Conservation (phyloP, 2,329 filamentous ascomycete species). For the Trichoderma citrinoviride region DNA sequence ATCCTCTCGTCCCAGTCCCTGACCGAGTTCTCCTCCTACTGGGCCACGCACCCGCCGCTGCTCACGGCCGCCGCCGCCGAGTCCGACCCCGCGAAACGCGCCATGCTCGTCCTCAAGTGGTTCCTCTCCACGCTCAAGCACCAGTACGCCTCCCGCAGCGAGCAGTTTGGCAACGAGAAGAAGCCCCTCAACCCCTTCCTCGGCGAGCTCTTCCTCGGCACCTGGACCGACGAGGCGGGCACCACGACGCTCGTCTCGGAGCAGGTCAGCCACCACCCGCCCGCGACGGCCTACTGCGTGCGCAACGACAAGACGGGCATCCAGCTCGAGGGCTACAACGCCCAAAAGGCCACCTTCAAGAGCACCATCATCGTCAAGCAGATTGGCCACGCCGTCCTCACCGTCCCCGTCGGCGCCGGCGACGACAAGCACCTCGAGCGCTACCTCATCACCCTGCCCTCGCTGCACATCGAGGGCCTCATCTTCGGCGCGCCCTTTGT, state of each 20-base stretch:
- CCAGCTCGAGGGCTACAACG: slow-evolving; percentile 82
- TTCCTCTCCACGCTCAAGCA: slow-evolving; percentile 91
- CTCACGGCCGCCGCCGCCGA: slow-evolving; percentile 82
- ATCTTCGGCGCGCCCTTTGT: slow-evolving; percentile 85
- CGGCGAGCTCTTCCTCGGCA: slow-evolving; percentile 88
- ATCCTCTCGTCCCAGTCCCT: slow-evolving; percentile 76
- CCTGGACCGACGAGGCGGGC: slow-evolving; percentile 80
- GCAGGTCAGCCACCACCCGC: slow-evolving; percentile 93
- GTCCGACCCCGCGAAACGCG: slow-evolving; percentile 74
- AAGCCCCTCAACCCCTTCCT: slow-evolving; percentile 97
- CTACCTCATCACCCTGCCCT: slow-evolving; percentile 88
- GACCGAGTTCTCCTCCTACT: slow-evolving; percentile 79
- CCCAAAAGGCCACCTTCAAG: slow-evolving; percentile 92
- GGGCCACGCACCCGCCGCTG: slow-evolving; percentile 73
- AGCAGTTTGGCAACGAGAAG: slow-evolving; percentile 86
- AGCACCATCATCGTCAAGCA: slow-evolving; percentile 94
- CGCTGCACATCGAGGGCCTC: slow-evolving; percentile 89
- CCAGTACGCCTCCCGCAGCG: slow-evolving; percentile 72
- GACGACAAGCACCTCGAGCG: slow-evolving; percentile 52
- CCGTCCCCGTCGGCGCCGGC: slow-evolving; percentile 54
- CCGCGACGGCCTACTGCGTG: slow-evolving; percentile 91
- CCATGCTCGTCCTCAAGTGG: slow-evolving; percentile 90
- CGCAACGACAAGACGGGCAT: slow-evolving; percentile 82
- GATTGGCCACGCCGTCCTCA: slow-evolving; percentile 82
- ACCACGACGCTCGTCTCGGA: slow-evolving; percentile 86